Conservation (phyloP, 139 green algal species). For the Asterochloris sp. region DNA sequence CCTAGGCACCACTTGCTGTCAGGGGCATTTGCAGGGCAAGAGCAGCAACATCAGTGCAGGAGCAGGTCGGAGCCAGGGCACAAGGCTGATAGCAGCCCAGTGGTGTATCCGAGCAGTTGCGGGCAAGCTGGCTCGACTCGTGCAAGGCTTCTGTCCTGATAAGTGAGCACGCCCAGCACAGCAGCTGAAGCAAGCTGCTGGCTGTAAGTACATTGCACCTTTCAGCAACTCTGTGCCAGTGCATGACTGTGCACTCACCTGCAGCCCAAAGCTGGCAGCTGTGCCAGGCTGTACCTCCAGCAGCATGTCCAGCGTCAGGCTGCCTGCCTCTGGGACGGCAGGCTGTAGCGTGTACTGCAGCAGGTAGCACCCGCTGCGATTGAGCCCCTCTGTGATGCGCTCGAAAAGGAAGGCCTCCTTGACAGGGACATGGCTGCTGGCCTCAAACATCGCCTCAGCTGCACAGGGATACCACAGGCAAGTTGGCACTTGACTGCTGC, state of each 20-base stretch:
- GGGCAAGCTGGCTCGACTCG: no score
- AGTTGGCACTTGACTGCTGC: no score
- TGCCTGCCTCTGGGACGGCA: slow-evolving; percentile 25
- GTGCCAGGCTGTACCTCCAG: slow-evolving; percentile 41
- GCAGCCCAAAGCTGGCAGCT: slow-evolving; percentile 35
- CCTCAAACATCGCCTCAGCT: slow-evolving; percentile 45
- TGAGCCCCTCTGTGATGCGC: slow-evolving; percentile 36
- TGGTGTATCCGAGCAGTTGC: no score
- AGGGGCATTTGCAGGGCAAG: no score
- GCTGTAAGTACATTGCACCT: not conserved
- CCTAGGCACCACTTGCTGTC: no score
- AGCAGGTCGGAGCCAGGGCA: no score
- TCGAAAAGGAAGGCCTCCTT: slow-evolving; percentile 56
- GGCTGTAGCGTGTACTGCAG: slow-evolving; percentile 58
- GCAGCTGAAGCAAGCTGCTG: not conserved
- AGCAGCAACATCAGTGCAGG: no score
- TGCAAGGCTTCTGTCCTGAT: no score
- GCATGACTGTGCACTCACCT: slow-evolving; percentile 17
- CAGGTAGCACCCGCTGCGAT: slow-evolving; percentile 35
- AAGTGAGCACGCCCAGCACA: no score
- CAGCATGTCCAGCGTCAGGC: slow-evolving; percentile 13
- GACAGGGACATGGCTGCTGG: slow-evolving; percentile 50
- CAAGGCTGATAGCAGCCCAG: no score
- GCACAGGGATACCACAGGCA: not conserved
- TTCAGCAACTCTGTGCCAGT: not conserved